Conservation (phyloP, 2,329 filamentous ascomycete genomes). For the Incumbomyces delicatus region DNA sequence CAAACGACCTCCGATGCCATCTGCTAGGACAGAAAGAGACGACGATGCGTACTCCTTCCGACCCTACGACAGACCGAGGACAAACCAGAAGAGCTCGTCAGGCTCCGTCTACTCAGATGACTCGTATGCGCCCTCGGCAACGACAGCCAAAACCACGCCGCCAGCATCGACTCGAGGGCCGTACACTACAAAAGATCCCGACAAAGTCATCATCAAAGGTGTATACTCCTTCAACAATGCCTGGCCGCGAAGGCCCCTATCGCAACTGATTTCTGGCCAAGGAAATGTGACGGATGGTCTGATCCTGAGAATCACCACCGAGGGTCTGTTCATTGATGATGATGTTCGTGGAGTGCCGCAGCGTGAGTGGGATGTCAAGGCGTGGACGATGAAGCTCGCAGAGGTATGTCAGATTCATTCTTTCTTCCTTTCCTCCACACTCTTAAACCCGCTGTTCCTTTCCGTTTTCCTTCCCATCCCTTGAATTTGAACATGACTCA, state of each 20-base stretch:
- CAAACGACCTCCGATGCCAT: conserved; percentile 28
- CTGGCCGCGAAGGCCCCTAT: conserved; percentile 79
- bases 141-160: conserved; percentile 73
- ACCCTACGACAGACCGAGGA: conserved; percentile 62
- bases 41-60: conserved; percentile 64
- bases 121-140: conserved; percentile 76
- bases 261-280: conserved; percentile 75
- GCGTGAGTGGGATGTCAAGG: conserved; percentile 96
- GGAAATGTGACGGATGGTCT: conserved; percentile 84
- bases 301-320: conserved; percentile 82
- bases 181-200: conserved; percentile 79
- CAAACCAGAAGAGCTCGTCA: conserved; percentile 48
- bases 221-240: conserved; percentile 90
- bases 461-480: background rate
- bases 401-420: conserved; percentile 63
- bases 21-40: conserved; percentile 33
- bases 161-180: conserved; percentile 67
- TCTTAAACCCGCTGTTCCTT: background rate
- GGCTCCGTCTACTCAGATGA: conserved; percentile 68
- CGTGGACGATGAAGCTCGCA: conserved; percentile 88
- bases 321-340: conserved; percentile 94
- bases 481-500: background rate
- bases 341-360: conserved; percentile 85
- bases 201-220: conserved; percentile 91
- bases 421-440: background rate